Evolutionary conservation across 176 grass and related monocot species (phyloP).

Genomic region (Hordeum marinum): DNA sequence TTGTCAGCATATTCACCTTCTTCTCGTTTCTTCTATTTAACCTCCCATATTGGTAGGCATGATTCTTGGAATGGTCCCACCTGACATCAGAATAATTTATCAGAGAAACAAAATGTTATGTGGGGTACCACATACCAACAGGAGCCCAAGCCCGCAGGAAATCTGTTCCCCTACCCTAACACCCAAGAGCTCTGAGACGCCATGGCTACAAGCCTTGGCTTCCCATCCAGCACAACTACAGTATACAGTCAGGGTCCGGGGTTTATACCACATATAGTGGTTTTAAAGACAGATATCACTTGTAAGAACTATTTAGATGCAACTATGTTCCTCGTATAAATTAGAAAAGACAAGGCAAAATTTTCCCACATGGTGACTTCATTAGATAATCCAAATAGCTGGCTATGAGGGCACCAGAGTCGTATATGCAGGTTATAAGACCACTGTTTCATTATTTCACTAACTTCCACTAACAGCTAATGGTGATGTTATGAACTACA

Average conservation of each 20-base stretch:
- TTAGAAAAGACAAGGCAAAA: background rate
- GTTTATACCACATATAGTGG: background rate
- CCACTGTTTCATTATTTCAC: background rate
- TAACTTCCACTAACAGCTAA: background rate
- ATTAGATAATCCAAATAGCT: constrained; percentile 5
- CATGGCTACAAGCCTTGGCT: background rate
- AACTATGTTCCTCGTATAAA: constrained; percentile 17
- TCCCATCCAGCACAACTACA: constrained; percentile 9
- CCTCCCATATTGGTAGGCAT: background rate
- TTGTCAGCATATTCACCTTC: constrained; percentile 23
- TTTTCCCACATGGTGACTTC: background rate
- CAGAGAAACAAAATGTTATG: background rate
- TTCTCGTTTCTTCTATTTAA: background rate
- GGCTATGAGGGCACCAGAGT: background rate
- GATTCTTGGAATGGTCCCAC: background rate
- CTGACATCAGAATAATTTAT: constrained; percentile 34
- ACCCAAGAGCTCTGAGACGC: background rate
- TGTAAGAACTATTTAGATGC: constrained; percentile 4
- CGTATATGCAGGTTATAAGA: background rate
- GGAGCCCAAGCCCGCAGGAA: background rate
- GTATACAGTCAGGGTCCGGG: background rate
- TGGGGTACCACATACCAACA: background rate
- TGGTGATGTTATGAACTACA: background rate
- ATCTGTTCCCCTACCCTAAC: background rate
- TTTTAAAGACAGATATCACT: constrained; percentile 8